Evolutionary conservation across 192 early-diverging fungal genomes (phyloP), one percentile per base, ranked within the genome.

Genomic region (Coemansia erecta): DNA sequence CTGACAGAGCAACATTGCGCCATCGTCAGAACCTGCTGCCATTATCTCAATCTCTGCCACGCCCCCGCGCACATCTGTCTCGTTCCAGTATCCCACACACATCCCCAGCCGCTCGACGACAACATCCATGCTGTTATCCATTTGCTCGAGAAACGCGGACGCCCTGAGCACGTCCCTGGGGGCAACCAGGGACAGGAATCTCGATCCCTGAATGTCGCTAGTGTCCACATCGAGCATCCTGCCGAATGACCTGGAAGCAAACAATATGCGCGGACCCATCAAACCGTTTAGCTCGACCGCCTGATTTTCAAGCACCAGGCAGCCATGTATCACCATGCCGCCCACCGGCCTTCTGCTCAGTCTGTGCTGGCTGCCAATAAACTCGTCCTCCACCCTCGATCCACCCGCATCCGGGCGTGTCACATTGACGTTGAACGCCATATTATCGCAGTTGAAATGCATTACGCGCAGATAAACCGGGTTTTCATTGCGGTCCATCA

Each of bases 381-480:
- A n/a, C n/a, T n/a, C n/a, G n/a, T n/a, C n/a, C n/a, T n/a, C n/a
- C n/a, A n/a, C n/a, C n/a, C n/a, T n/a, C n/a, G n/a, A n/a, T n/a
- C n/a, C n/a, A n/a, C n/a, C n/a, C n/a, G n/a, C n/a, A n/a, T n/a
- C n/a, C n/a, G n/a, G n/a, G n/a, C n/a, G n/a, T n/a, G n/a, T n/a
- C n/a, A n/a, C n/a, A n/a, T n/a, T n/a, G n/a, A n/a, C n/a, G n/a
- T n/a, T n/a, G n/a, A n/a, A n/a, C n/a, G 24, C 21, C 21, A 58
- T 58, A 24, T 58, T 58, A 28, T 47, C 44, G 56, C 56, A 58
- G 45, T 35, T 47, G 35, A 58, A 58, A 9, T 21, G 21, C 2
- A 58, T 58, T 6, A 35, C 26, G 21, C 56, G 56, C 7, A 58
- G 22, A 40, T 37, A 6, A 11, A 54, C 35, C 3, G 6, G 8